phyloP scores from a whole-genome alignment of 2,329 filamentous ascomycete genomes.

The Fusarium pseudocircinatum region DNA sequence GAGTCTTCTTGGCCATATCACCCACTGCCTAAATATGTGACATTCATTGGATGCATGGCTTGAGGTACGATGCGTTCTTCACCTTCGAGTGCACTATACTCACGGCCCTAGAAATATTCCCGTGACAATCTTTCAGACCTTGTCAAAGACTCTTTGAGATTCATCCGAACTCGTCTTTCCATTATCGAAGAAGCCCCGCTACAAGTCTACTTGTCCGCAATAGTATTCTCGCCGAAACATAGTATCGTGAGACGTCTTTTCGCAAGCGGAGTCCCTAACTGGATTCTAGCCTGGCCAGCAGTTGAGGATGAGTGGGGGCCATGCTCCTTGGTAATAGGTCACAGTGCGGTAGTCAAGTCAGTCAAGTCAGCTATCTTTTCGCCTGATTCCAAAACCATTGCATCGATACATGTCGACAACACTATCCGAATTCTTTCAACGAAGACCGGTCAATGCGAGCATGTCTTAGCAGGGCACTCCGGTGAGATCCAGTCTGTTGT shows the following conservation, averaged over 20 bases:
- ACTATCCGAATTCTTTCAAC: neutral
- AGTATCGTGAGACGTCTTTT: neutral
- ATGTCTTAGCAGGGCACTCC: neutral
- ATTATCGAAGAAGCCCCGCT: neutral
- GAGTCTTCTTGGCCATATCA: neutral
- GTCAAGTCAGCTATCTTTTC: neutral
- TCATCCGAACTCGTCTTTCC: neutral
- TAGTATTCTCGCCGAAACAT: neutral
- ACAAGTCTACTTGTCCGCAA: neutral
- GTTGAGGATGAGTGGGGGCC: neutral
- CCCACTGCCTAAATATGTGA: fast-evolving
- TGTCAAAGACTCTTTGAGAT: neutral
- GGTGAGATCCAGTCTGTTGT: fast-evolving
- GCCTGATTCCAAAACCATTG: neutral
- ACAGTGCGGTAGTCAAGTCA: no score
- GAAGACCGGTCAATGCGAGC: neutral
- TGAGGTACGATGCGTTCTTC: fast-evolving
- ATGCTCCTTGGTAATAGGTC: neutral
- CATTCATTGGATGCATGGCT: neutral
- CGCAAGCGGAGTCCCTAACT: fast-evolving
- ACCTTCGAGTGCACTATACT: fast-evolving
- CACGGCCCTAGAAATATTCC: neutral
- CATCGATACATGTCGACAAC: fast-evolving
- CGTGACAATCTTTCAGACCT: fast-evolving
- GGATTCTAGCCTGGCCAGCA: neutral